Percentiles rank a stretch among this genome's conserved stretches.
phyloP scores from a whole-genome alignment of 495 filamentous ascomycete species.

The Diplogelasinospora grovesii region DNA sequence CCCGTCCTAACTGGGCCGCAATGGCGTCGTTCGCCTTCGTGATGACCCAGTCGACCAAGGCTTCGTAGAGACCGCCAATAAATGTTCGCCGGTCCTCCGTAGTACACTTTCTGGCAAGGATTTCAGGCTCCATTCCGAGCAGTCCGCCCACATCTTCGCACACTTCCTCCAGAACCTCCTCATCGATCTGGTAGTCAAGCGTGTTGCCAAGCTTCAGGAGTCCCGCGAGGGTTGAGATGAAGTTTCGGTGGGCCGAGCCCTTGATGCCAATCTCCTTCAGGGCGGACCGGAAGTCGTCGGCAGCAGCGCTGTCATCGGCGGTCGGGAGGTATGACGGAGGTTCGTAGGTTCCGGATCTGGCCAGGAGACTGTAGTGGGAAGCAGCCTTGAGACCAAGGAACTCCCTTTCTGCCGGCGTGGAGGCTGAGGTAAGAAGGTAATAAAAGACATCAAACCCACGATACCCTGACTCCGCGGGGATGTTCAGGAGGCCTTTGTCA shows the following conservation, averaged over 20 bases:
- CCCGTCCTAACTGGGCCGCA: slow-evolving; percentile 58
- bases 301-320: slow-evolving; percentile 85
- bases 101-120: slow-evolving; percentile 68
- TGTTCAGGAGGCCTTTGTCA: slow-evolving; percentile 67
- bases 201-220: slow-evolving; percentile 89
- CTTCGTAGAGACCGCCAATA: slow-evolving; percentile 85
- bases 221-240: slow-evolving; percentile 79
- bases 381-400: slow-evolving; percentile 80
- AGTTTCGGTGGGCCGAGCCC: slow-evolving; percentile 66
- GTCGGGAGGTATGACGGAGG: slow-evolving; percentile 87
- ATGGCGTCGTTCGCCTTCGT: slow-evolving; percentile 86
- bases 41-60: slow-evolving; percentile 91
- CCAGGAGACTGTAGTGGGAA: slow-evolving; percentile 69
- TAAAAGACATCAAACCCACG: slow-evolving; percentile 99
- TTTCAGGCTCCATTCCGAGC: slow-evolving; percentile 78
- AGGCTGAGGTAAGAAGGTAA: slow-evolving; percentile 84
- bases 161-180: slow-evolving; percentile 75
- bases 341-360: slow-evolving; percentile 76
- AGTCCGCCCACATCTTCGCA: slow-evolving; percentile 88
- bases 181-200: slow-evolving; percentile 74
- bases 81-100: slow-evolving; percentile 77
- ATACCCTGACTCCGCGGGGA: slow-evolving; percentile 73
- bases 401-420: slow-evolving; percentile 84
- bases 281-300: slow-evolving; percentile 81
- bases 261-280: slow-evolving; percentile 90